A percentile compares a stretch with the other conserved stretches of the same genome.
Evolutionary conservation across 2,329 filamentous ascomycete genomes (phyloP).

Genomic region (Fusarium verticillioides): DNA sequence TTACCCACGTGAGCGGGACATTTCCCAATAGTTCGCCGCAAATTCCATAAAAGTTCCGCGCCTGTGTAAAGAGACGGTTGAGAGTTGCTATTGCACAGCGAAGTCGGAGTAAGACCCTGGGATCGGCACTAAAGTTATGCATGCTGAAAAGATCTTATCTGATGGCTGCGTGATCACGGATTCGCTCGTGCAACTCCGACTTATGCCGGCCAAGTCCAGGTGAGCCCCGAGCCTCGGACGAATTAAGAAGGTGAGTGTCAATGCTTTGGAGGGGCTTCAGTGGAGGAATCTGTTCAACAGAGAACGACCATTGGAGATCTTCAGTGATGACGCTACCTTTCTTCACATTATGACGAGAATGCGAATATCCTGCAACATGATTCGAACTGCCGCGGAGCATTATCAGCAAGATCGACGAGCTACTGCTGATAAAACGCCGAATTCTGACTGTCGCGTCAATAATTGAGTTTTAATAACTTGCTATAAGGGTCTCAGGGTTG

Average conservation of each 20-base stretch:
- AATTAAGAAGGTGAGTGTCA: slow-evolving; percentile 7
- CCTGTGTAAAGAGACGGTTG: slow-evolving; percentile 12
- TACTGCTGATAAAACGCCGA: slow-evolving; percentile 6
- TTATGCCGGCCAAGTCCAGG: slow-evolving; percentile 27
- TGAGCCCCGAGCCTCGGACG: slow-evolving; percentile 22
- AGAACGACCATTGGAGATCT: slow-evolving; percentile 15
- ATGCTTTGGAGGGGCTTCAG: slow-evolving; percentile 20
- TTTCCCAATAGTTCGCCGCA: not conserved
- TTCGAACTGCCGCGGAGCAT: slow-evolving; percentile 6
- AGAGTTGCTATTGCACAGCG: slow-evolving; percentile 31
- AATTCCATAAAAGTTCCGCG: not conserved
- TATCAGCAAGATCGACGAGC: not conserved
- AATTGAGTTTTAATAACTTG: not conserved
- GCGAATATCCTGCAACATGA: slow-evolving; percentile 5
- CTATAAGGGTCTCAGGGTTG: not conserved
- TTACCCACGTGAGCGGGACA: slow-evolving; percentile 10
- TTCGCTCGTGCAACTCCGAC: slow-evolving; percentile 37
- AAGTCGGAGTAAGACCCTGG: slow-evolving; percentile 38
- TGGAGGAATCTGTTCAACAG: slow-evolving; percentile 17
- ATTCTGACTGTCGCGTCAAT: slow-evolving; percentile 3
- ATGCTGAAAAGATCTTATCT: slow-evolving; percentile 27
- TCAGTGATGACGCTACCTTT: slow-evolving; percentile 6
- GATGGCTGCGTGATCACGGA: slow-evolving; percentile 20
- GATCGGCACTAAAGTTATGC: slow-evolving; percentile 18
- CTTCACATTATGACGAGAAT: slow-evolving; percentile 21